Percentiles rank a stretch among this genome's conserved stretches.
Conservation (phyloP, 2,329 filamentous ascomycete genomes). For the Didymella sp. region DNA sequence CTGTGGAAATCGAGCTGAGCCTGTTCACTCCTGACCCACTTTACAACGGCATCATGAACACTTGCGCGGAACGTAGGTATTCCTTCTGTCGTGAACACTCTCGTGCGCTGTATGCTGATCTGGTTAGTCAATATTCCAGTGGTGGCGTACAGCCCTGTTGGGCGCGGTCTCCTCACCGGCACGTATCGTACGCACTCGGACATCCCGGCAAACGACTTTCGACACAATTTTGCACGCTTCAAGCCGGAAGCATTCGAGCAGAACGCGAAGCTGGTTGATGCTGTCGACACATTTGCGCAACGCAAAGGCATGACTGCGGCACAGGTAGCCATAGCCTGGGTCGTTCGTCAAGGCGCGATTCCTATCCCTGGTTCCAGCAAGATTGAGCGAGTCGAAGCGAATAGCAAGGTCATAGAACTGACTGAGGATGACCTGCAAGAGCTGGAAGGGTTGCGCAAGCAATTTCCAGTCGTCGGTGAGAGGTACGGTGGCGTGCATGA, state of each 20-base stretch:
- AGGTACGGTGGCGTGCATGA: conserved; percentile 21
- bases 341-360: conserved; percentile 61
- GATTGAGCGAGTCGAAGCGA: conserved; percentile 62
- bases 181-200: conserved; percentile 1
- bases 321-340: conserved; percentile 71
- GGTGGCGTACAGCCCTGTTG: conserved; percentile 72
- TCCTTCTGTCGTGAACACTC: neutral
- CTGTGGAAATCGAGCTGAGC: conserved; percentile 67
- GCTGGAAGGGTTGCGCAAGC: neutral
- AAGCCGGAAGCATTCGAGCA: conserved; percentile 64
- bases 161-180: conserved; percentile 60
- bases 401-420: conserved; percentile 60
- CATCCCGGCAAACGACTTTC: conserved; percentile 55
- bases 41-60: conserved; percentile 63
- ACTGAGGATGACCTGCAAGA: conserved; percentile 31
- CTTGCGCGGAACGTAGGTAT: conserved; percentile 48
- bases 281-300: conserved; percentile 65
- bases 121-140: conserved; percentile 66
- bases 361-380: conserved; percentile 70
- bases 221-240: conserved; percentile 15
- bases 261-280: conserved; percentile 67
- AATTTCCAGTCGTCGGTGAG: conserved; percentile 15
- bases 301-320: conserved; percentile 63
- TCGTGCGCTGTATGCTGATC: neutral
- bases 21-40: conserved; percentile 64